Conservation (phyloP, 2,329 filamentous ascomycete species). For the Ascocoryne sarcoides region DNA sequence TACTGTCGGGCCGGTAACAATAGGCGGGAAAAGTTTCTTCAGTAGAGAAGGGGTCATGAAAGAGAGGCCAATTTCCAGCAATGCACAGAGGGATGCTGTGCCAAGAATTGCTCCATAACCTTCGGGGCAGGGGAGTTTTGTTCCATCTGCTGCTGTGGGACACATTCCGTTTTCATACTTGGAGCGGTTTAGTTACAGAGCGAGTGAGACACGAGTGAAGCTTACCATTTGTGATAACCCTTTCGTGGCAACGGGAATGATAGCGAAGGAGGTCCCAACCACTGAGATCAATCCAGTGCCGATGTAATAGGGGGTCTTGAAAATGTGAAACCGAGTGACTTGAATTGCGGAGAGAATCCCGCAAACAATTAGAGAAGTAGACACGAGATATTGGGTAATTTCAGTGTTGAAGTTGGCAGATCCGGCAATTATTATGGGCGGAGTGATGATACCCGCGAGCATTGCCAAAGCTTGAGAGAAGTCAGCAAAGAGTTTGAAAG, state of each 20-base stretch:
- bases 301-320: constrained; percentile 61
- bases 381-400: constrained; percentile 60
- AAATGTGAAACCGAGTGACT: constrained; percentile 68
- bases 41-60: constrained; percentile 63
- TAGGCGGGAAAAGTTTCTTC: constrained; percentile 67
- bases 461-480: background rate
- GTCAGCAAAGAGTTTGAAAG: background rate
- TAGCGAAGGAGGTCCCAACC: constrained; percentile 69
- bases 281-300: constrained; percentile 76
- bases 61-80: constrained; percentile 65
- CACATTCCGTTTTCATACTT: constrained; percentile 48
- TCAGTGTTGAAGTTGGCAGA: constrained; percentile 45
- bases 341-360: constrained; percentile 68
- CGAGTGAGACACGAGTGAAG: background rate
- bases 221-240: constrained; percentile 60
- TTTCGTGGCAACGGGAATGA: constrained; percentile 64
- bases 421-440: constrained; percentile 62
- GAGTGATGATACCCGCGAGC: constrained; percentile 46
- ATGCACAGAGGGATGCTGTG: constrained; percentile 54
- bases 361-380: constrained; percentile 58
- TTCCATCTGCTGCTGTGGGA: constrained; percentile 44
- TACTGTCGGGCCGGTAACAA: constrained; percentile 68
- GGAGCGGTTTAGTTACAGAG: constrained; percentile 34
- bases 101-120: constrained; percentile 71
- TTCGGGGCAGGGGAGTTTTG: constrained; percentile 62